Evolutionary conservation across 257 asterid genomes (phyloP), one percentile per base, ranked within the genome.

Genomic region (Lantana camara): DNA sequence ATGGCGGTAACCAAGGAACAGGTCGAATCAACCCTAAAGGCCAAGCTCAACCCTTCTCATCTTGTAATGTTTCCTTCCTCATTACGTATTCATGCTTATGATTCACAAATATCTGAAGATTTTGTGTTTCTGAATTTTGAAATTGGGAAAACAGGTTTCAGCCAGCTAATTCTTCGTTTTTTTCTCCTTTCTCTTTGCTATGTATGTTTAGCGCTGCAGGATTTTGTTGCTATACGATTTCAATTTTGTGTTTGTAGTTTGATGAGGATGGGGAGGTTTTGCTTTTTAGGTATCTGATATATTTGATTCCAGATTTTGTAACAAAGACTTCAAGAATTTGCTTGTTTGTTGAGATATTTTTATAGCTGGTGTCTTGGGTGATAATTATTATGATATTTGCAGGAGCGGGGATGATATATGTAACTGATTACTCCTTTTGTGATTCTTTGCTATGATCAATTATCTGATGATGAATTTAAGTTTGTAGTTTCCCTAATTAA

Each of bases 1-100:
- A 87, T 87, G 97, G 91, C 83, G 69, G 84, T 78, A 62, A 85
- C 91, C 27, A 91, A 79, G 79, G 95, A 91, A 71, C 91, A 82
- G 60, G 81, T 88, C 60, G 84, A 84, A 70, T 80, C 94, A 35
- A 76, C 94, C 29, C 80, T 91, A 3, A 77, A 77, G 7, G 63
- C 85, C 27, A 82, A 83, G 74, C 89, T 91, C 41, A 77, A 56
- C 50, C 96, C 96, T 64, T 74, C 85, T 68, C 90, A 82, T 72
- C 88, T 91, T 55, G 96, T 91, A 84, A 73, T 65, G 1, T 22
- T 55, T 59, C 63, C 23, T 50, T 21, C 29, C 17, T 6, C 50
- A 2, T 27, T 5, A 16, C 6, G 3, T 0, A 4, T 9, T 29
- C 8, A 1, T 58, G 30, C 34, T 52, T 54, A 1, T 45, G 11